Conservation (phyloP, 2,329 filamentous ascomycete species). For the Blastomyces silverae region DNA sequence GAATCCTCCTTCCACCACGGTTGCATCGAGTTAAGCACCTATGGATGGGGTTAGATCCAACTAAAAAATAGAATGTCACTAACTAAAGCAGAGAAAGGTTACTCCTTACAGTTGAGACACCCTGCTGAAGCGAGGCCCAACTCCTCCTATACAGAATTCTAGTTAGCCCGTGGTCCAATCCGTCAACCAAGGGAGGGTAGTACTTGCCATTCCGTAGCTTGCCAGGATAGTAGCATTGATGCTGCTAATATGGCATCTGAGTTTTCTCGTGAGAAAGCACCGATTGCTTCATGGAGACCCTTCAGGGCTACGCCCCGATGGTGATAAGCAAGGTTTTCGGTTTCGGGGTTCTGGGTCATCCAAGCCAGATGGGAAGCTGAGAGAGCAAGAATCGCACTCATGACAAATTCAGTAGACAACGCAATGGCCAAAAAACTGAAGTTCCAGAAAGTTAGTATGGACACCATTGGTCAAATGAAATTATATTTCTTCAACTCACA, state of each 20-base stretch:
- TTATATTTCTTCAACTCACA: conserved; percentile 52
- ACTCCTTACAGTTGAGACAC: conserved; percentile 70
- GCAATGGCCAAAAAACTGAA: conserved; percentile 73
- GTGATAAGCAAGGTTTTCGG: conserved; percentile 81
- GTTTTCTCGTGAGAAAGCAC: conserved; percentile 73
- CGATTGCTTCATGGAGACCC: conserved; percentile 81
- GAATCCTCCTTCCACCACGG: conserved; percentile 79
- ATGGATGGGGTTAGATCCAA: conserved; percentile 27
- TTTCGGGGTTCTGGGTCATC: conserved; percentile 76
- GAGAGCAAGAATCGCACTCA: conserved; percentile 86
- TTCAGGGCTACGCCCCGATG: conserved; percentile 80
- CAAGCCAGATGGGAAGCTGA: conserved; percentile 93
- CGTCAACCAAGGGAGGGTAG: conserved; percentile 23
- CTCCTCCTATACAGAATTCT: conserved; percentile 57
- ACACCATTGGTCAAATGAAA: conserved; percentile 16
- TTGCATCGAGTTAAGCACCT: conserved; percentile 89
- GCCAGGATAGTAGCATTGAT: conserved; percentile 89
- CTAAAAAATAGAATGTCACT: not conserved
- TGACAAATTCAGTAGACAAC: conserved; percentile 75
- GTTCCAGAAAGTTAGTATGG: conserved; percentile 1
- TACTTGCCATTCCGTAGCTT: conserved; percentile 87
- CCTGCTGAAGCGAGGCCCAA: conserved; percentile 90
- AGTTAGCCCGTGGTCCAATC: conserved; percentile 31
- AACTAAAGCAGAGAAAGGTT: not conserved
- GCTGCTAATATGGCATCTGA: conserved; percentile 88